Conservation (phyloP, 2,329 filamentous ascomycete species). For the Trichoderma koningiopsis region DNA sequence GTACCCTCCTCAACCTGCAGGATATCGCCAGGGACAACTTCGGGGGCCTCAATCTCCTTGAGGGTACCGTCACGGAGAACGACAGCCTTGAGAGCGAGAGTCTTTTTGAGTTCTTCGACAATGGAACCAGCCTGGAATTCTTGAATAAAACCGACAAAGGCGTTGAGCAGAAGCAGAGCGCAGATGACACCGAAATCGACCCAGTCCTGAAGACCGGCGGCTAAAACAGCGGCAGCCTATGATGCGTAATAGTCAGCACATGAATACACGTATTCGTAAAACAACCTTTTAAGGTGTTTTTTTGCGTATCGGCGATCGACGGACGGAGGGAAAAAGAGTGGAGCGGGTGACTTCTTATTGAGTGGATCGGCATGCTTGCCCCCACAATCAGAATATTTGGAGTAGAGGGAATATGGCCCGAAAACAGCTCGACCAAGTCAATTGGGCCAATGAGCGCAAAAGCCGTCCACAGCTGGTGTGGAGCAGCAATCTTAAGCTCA, state of each 20-base stretch:
- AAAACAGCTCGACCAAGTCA: conserved; percentile 25
- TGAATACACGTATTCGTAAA: background rate
- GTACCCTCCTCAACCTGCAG: conserved; percentile 88
- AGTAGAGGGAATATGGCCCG: conserved; percentile 11
- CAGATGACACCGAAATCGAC: conserved; percentile 93
- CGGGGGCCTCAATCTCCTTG: conserved; percentile 77
- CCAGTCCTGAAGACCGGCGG: conserved; percentile 84
- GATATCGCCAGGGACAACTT: conserved; percentile 88
- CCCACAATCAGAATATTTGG: conserved; percentile 30
- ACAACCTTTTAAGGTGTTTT: background rate
- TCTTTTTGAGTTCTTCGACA: conserved; percentile 89
- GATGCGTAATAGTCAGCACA: conserved; percentile 33
- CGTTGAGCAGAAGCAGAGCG: conserved; percentile 80
- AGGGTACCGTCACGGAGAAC: conserved; percentile 78
- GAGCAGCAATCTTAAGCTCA: conserved; percentile 39
- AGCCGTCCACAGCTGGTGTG: conserved; percentile 38
- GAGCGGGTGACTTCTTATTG: conserved; percentile 30
- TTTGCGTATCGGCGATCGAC: conserved; percentile 22
- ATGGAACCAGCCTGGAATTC: conserved; percentile 90
- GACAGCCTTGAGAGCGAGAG: conserved; percentile 81
- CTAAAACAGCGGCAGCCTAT: conserved; percentile 73
- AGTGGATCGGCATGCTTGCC: conserved; percentile 31
- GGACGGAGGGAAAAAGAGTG: conserved; percentile 19
- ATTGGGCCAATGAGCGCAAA: conserved; percentile 34
- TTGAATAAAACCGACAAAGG: conserved; percentile 82